Base-by-base conservation (phyloP, 1,284 basidiomycete genomes). In the Xerocomus minutiporus region DNA sequence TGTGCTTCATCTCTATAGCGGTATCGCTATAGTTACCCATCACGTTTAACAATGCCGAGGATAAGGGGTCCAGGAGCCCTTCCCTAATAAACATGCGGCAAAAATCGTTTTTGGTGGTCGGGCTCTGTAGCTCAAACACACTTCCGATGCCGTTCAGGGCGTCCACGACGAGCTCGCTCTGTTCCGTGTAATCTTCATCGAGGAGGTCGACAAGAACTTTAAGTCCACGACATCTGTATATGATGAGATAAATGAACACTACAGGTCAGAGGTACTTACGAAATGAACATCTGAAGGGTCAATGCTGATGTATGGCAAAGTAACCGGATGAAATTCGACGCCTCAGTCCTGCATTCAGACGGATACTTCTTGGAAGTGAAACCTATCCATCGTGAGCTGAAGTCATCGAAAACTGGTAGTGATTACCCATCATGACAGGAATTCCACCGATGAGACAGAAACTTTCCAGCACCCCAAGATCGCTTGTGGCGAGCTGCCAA, bases 71-170 rank as follows among this genome's bases (percentile, higher is more conserved):
- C 35, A 97, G 77, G 5, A 98, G 77, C 15, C 95, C 95, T 71
- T 97, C 96, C 25, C 93, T 83, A 31, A 97, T 93, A 72, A 98
- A 95, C 91, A 98, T 97, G 15, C 96, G 84, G 67, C 95, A 98
- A 67, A 98, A 97, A 71, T 98, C 96, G 66, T 96, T 97, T 64
- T 97, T 92, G 8, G 94, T 95, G 8, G 94, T 97, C 1, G 95
- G 92, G 47, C 91, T 93, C 71, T 95, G 85, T 9, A 98, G 80
- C 60, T 98, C 95, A 63, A 99, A 96, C 3, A 98, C 96, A 59
- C 87, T 93, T 51, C 88, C 87, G 51, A 99, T 94, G 11, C 95
- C 95, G 55, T 96, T 93, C 3, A 99, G 80, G 1, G 96, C 93
- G 57, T 96, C 91, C 41, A 92, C 88, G 38, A 98, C 89, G n/a